A percentile compares a stretch with the other conserved stretches of the same genome.
These are phyloP conservation scores for Pleodorina starrii DNA, from an alignment of 139 green algal genomes.

Conservation along the genomic window DNA sequence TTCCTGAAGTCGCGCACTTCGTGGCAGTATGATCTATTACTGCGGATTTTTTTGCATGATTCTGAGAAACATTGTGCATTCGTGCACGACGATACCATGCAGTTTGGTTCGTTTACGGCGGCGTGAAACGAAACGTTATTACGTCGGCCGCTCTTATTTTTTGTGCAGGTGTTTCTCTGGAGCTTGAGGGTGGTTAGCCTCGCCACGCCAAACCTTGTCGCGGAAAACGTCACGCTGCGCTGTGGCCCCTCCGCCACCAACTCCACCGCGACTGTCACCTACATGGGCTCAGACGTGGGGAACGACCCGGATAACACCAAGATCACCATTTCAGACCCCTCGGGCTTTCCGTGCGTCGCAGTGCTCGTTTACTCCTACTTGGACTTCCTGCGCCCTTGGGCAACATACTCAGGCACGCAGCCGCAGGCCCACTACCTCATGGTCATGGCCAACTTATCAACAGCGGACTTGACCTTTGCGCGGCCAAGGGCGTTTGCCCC, in stretches of 20 bases:
- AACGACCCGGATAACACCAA: neutral
- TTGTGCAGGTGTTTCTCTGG: neutral
- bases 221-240: slow-evolving; percentile 3
- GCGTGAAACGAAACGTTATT: too few species aligned
- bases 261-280: neutral
- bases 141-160: neutral
- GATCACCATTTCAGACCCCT: neutral
- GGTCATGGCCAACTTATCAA: neutral
- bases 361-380: neutral
- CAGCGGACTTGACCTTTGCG: neutral
- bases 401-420: neutral
- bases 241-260: neutral
- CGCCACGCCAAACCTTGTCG: neutral
- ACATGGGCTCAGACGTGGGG: neutral
- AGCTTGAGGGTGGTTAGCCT: neutral
- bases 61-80: neutral
- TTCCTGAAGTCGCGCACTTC: too few species aligned
- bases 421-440: neutral
- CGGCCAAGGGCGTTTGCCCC: neutral
- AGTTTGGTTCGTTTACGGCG: too few species aligned
- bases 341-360: neutral
- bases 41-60: neutral
- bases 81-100: neutral
- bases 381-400: neutral
- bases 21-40: neutral